Base-by-base conservation (phyloP, 192 early-diverging fungal species). In the Gaertneriomyces semiglobifer region DNA sequence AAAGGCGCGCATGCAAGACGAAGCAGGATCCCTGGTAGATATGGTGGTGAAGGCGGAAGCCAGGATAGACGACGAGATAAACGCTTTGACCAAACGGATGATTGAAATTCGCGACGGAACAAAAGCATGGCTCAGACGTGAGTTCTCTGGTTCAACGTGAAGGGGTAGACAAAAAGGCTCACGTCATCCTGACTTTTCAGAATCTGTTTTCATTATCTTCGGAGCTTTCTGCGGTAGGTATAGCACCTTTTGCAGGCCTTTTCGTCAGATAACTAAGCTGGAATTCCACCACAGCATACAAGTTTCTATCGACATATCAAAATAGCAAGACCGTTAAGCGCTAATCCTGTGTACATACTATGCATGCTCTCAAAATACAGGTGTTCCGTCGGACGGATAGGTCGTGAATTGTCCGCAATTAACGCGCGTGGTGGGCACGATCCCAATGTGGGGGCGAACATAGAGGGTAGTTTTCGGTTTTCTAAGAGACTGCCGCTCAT, bases 1-100 rank as follows among this genome's bases (percentile, higher is more conserved):
- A 65, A 96, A 94, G 73, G 90, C 91, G 10, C 62, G 94, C 10
- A 90, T 93, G 19, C 79, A 89, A 16, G 88, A 91, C 64, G 92
- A 93, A 78, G 77, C 89, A 20, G 85, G 82, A 38, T 79, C 60
- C 38, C 56, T 80, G 52, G 64, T 55, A 18, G 60, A 69, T 7
- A 25, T 71, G 48, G 69, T 80, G 9, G 16, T 20, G 10, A 61
- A 69, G 43, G 72, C 75, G 3, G 77, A 75, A 54, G 62, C 19
- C 53, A 51, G 71, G 42, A 79, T 79, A 62, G 77, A 75, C 62
- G 16, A 54, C 25, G 72, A 74, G 50, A 76, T 79, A 61, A 74
- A 68, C 7, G 9, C 10, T 7, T 54, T 75, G 25, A 73, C 73
- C 25, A 40, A 61, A 4, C 47, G 71, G 57, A 66, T 80, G 68